Percentiles rank a stretch among this genome's conserved stretches.
These are phyloP conservation scores for Chlorella ohadii DNA, from an alignment of 139 green algal genomes.

Conservation along the genomic window DNA sequence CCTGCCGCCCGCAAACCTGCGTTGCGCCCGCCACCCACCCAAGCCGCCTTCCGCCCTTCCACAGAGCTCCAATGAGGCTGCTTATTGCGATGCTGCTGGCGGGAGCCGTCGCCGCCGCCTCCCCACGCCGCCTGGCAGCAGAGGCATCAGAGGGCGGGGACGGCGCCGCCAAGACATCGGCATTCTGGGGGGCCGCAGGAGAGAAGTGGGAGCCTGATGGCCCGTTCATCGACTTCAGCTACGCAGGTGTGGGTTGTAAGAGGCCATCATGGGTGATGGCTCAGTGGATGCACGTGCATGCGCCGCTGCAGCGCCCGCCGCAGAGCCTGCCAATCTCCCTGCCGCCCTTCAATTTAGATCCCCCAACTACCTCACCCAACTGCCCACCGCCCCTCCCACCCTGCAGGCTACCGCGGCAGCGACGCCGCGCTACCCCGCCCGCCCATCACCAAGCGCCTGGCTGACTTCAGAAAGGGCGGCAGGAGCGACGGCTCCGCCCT, in stretches of 20 bases:
- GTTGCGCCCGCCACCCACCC: too few relatives aligned
- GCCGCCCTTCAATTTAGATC: background rate
- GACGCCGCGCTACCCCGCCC: background rate
- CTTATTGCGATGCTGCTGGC: too few relatives aligned
- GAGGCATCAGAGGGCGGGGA: too few relatives aligned
- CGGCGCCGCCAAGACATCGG: background rate
- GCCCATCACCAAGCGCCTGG: background rate
- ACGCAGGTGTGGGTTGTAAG: background rate
- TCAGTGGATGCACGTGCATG: too few relatives aligned
- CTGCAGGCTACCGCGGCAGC: background rate
- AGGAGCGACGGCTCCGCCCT: background rate
- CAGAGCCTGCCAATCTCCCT: background rate
- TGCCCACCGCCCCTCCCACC: background rate
- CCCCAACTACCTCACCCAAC: background rate
- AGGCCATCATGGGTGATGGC: too few relatives aligned
- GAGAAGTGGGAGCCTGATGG: background rate
- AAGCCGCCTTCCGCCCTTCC: too few relatives aligned
- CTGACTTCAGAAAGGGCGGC: background rate
- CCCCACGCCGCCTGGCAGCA: too few relatives aligned
- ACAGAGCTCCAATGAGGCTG: too few relatives aligned
- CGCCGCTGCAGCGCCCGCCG: background rate
- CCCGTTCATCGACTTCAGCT: background rate
- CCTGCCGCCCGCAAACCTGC: too few relatives aligned
- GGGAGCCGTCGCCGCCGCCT: too few relatives aligned
- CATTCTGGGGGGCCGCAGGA: background rate